Evolutionary conservation across 2,329 filamentous ascomycete genomes (phyloP), one percentile per base, ranked within the genome.

Genomic region (Venturiaceae sp.): DNA sequence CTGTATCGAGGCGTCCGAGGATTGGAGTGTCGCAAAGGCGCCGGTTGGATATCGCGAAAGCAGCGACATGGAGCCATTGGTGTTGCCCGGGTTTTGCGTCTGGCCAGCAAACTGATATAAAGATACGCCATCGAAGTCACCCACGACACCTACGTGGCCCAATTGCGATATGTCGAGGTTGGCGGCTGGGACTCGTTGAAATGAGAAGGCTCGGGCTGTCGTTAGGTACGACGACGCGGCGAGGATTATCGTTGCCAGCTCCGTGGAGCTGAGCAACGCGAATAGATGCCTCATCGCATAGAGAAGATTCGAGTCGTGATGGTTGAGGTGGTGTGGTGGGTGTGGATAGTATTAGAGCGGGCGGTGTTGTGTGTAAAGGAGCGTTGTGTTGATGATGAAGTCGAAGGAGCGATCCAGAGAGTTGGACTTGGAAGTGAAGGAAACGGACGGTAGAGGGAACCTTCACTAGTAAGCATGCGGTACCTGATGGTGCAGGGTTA

Each of bases 111-210:
- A 97, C 68, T 92, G 79, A 75, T 94, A 97, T 39, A 96, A 77
- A 13, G 94, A 96, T 66, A 97, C 88, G 58, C 91, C 90, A 67
- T 89, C 84, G 70, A 96, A 99, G 73, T 96, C 86, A 65, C 94
- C 94, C 1, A 85, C 87, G 60, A 99, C 80, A 58, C 88, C 91
- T 64, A 96, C 85, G 65, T 88, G 84, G 60, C 94, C 94, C 36
- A 99, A 77, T 59, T 84, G 77, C 30, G 81, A 82, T 60, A 96
- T 80, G 69, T 95, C 88, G 68, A 99, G 82, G 66, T 92, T 85
- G 59, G 88, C 77, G 14, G 83, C 76, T 3, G 89, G 83, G 39
- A 83, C 80, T 14, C 82, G 71, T 50, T 77, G 81, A 70, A 89
- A 86, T 32, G 75, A 79, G 60, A 71, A 64, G 19, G 73, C 73